Evolutionary conservation across 176 grass and related monocot species (phyloP).

Genomic region (Oryza nivara): DNA sequence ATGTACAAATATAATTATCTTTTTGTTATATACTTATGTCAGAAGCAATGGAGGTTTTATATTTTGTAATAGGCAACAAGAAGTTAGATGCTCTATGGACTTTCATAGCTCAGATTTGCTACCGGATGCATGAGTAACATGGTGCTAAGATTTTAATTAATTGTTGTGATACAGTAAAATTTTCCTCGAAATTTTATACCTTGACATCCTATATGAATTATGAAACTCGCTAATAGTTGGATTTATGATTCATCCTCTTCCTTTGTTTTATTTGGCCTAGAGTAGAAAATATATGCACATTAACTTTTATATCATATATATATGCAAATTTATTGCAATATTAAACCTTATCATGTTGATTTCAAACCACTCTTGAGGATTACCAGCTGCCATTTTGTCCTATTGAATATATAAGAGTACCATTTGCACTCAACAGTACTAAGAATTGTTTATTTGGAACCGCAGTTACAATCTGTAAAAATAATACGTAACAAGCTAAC

Average conservation of each 20-base stretch:
- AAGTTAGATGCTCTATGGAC: not conserved
- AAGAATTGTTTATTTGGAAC: conserved; percentile 36
- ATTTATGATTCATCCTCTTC: not conserved
- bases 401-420: not conserved
- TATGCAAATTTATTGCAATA: not conserved
- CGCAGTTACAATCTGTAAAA: conserved; percentile 83
- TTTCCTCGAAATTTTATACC: not conserved
- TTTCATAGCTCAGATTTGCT: not conserved
- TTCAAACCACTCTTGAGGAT: conserved; percentile 10
- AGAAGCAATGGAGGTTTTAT: not conserved
- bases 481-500: conserved; percentile 96
- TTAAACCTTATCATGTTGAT: conserved; percentile 5
- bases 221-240: not conserved
- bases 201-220: conserved; percentile 30
- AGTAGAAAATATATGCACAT: not conserved
- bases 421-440: conserved; percentile 25
- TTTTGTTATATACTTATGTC: not conserved
- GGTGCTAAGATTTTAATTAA: not conserved
- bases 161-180: not conserved
- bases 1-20: not conserved
- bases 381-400: not conserved
- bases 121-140: not conserved
- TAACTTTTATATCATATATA: not conserved
- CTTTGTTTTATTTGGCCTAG: not conserved
- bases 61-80: not conserved